Evolutionary conservation across 1,284 basidiomycete genomes (phyloP).

Genomic region (Tilletia indica): DNA sequence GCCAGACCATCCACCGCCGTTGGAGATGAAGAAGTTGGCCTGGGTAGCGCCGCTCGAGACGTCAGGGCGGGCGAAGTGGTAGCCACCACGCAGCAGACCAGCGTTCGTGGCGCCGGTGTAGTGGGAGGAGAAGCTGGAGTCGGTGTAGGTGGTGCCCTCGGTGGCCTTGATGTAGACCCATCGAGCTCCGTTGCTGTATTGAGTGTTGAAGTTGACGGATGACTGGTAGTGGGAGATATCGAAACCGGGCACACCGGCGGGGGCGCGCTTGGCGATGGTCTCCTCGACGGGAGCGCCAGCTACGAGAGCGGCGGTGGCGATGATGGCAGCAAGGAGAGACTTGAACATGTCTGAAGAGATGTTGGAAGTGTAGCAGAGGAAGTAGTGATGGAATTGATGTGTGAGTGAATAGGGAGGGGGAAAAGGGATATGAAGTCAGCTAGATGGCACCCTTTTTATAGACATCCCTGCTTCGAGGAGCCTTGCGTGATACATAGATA

Average conservation of each 20-base stretch:
- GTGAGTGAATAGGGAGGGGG: not conserved
- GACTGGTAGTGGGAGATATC: constrained; percentile 65
- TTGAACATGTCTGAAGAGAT: not conserved
- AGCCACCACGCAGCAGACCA: constrained; percentile 64
- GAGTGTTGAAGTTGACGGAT: constrained; percentile 63
- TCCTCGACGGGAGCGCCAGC: not conserved
- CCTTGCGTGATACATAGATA: no score
- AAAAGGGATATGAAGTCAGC: no score
- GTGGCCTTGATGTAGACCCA: constrained; percentile 73
- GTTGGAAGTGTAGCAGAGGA: not conserved
- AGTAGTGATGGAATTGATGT: not conserved
- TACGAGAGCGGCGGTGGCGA: not conserved
- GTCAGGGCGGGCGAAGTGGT: constrained; percentile 64
- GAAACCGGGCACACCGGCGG: constrained; percentile 30
- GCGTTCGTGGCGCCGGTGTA: constrained; percentile 64
- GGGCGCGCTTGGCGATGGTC: constrained; percentile 32
- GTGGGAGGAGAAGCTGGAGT: constrained; percentile 59
- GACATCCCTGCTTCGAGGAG: no score
- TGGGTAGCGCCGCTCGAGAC: constrained; percentile 63
- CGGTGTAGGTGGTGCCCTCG: constrained; percentile 63
- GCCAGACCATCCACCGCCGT: constrained; percentile 61
- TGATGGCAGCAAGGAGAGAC: not conserved
- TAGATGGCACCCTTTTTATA: no score
- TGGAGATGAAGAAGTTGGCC: constrained; percentile 65
- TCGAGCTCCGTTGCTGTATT: constrained; percentile 63